These are phyloP conservation scores for Aegilops longissima DNA, from an alignment of 176 grass and related monocot genomes.

Conservation along the genomic window DNA sequence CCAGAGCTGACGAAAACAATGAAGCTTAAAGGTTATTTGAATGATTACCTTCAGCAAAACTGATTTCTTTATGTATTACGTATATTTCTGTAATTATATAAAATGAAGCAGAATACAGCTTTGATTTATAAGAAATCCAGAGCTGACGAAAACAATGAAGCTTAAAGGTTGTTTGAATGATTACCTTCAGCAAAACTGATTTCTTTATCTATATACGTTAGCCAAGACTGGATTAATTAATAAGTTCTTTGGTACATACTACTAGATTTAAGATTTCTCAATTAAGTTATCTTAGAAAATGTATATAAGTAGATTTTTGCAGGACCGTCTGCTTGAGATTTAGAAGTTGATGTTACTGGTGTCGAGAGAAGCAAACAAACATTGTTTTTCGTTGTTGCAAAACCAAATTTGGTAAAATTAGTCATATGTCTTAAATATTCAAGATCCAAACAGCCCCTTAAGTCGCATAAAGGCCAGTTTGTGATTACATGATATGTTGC, in stretches of 20 bases:
- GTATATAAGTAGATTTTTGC: slow-evolving; percentile 5
- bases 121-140: not conserved
- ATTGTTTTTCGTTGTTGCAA: not conserved
- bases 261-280: not conserved
- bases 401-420: not conserved
- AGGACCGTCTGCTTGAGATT: not conserved
- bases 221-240: not conserved
- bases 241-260: not conserved
- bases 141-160: not conserved
- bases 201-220: not conserved
- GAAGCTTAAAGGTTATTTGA: not conserved
- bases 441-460: not conserved
- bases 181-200: slow-evolving; percentile 1
- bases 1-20: slow-evolving; percentile 2
- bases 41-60: not conserved
- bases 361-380: not conserved
- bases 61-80: not conserved
- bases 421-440: not conserved
- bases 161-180: not conserved
- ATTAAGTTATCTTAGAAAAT: slow-evolving; percentile 21
- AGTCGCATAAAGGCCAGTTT: not conserved
- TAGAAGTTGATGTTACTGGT: not conserved
- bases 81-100: not conserved
- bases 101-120: not conserved
- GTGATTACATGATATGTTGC: not conserved